Base-by-base conservation (phyloP, 2,329 filamentous ascomycete genomes). In the Colletotrichum lindemuthianum region DNA sequence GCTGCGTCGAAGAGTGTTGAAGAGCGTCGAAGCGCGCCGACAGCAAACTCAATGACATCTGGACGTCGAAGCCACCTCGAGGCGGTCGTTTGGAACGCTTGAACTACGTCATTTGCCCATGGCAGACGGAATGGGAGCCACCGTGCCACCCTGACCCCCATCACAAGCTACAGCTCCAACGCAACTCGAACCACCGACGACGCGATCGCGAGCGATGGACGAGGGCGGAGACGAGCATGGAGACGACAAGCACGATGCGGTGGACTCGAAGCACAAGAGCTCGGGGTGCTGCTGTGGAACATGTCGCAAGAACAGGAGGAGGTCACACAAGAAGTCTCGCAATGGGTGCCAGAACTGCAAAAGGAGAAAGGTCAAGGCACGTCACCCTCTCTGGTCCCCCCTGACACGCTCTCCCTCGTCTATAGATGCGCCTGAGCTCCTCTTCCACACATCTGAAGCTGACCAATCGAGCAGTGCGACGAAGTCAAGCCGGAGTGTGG, bases 341-440 rank as follows among this genome's bases (percentile, higher is more conserved):
- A 59, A 63, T 39, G 68, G 68, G 4, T 69, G 68, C 59, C 60
- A 58, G 33, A 69, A 68, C 6, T 69, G 68, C 47, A 68, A 67
- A 50, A 51, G 59, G 40, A 59, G 67, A 12, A 69, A 69, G 47
- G 58, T 68, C 52, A 68, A 69, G 65, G 67, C 61, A 44, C 34
- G 45, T 41, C 16, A 24, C 8, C 1, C 15, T 11, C 15, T n/a
- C 39, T 12, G 11, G 16, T 2, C 32, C 48, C 16, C n/a, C n/a
- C 13, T 11, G 1, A 56, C 2, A 11, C 3, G 13, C 36, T 6
- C 15, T 10, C 40, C 0, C 8, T 33, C 11, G n/a, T 15, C 6
- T 9, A 33, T 10, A 11, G 9, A 54, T 11, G 12, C 8, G 37
- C 43, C 15, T 6, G 47, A 12, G 4, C n/a, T 15, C 9, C 6